These are phyloP conservation scores for Salvia hispanica DNA, from an alignment of 257 asterid genomes.

Conservation along the genomic window DNA sequence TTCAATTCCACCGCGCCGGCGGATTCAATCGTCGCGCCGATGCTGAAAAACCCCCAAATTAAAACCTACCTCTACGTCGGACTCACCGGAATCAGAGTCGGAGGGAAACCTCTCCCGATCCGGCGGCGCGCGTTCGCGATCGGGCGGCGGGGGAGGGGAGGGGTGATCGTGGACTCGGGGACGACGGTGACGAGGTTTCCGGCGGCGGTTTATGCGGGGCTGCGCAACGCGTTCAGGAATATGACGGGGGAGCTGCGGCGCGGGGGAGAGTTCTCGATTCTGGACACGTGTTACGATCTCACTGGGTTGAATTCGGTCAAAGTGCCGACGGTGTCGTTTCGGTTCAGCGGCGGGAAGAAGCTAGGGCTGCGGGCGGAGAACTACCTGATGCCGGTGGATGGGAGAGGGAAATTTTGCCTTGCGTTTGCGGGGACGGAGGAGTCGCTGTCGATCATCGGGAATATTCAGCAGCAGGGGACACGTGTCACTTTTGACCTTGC, in stretches of 20 bases:
- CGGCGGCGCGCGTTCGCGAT: constrained; percentile 48
- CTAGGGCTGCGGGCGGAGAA: constrained; percentile 54
- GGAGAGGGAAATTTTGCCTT: constrained; percentile 63
- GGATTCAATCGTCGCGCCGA: constrained; percentile 64
- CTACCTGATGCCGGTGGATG: constrained; percentile 72
- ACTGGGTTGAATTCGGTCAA: constrained; percentile 45
- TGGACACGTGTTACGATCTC: constrained; percentile 83
- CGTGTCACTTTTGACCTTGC: constrained; percentile 85
- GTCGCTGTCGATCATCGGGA: constrained; percentile 74
- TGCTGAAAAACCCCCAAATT: constrained; percentile 46
- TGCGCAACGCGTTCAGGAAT: constrained; percentile 57
- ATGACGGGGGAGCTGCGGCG: constrained; percentile 42
- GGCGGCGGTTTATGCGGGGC: constrained; percentile 48
- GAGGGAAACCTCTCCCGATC: constrained; percentile 51
- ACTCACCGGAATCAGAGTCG: constrained; percentile 66
- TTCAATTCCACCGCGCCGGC: constrained; percentile 63
- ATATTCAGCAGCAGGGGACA: constrained; percentile 92
- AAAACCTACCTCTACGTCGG: constrained; percentile 62
- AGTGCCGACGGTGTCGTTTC: constrained; percentile 73
- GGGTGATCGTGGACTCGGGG: constrained; percentile 86
- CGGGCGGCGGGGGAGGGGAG: constrained; percentile 14
- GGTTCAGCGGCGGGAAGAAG: constrained; percentile 52
- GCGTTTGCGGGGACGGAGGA: constrained; percentile 76
- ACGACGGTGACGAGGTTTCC: constrained; percentile 83
- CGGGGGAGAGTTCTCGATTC: constrained; percentile 50